Percentiles rank a stretch among this genome's conserved stretches.
Evolutionary conservation across 2,329 filamentous ascomycete genomes (phyloP).

Genomic region (Colletotrichum lupini): DNA sequence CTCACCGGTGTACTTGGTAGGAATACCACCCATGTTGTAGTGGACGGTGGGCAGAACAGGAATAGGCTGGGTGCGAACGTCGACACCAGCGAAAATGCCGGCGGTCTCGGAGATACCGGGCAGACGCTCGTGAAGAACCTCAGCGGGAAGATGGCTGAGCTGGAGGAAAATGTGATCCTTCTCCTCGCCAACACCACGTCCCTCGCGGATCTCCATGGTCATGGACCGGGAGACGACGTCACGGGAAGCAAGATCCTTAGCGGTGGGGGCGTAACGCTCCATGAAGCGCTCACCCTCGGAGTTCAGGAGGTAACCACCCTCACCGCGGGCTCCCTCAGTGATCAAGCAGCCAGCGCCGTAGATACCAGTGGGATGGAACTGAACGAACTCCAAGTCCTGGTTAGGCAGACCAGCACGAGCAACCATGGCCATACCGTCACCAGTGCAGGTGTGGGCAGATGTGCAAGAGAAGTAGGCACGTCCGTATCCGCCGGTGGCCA

Average conservation of each 20-base stretch:
- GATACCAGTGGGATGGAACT: constrained; percentile 99
- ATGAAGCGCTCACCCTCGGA: constrained; percentile 99
- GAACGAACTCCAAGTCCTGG: constrained; percentile 99
- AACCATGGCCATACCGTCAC: constrained; percentile 99
- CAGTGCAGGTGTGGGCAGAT: constrained; percentile 97
- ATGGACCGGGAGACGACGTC: constrained; percentile 98
- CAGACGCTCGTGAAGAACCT: constrained; percentile 94
- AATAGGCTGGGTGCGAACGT: constrained; percentile 96
- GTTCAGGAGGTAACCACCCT: constrained; percentile 98
- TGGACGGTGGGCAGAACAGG: constrained; percentile 96
- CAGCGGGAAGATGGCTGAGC: constrained; percentile 91
- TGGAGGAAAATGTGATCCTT: constrained; percentile 99
- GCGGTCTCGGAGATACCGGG: constrained; percentile 99
- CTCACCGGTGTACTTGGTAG: constrained; percentile 96
- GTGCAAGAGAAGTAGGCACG: constrained; percentile 99
- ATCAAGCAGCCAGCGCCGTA: constrained; percentile 98
- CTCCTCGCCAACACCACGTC: constrained; percentile 94
- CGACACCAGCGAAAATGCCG: constrained; percentile 95
- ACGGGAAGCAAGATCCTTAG: constrained; percentile 96
- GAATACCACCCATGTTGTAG: constrained; percentile 99
- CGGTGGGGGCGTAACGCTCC: constrained; percentile 97
- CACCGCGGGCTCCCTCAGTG: constrained; percentile 96
- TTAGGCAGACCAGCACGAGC: constrained; percentile 96
- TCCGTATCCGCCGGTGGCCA: constrained; percentile 97
- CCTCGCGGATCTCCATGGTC: constrained; percentile 98